Percentiles rank a stretch among this genome's conserved stretches.
Evolutionary conservation across 2,329 filamentous ascomycete species (phyloP).

Genomic region (Lasiodiplodia sp.): DNA sequence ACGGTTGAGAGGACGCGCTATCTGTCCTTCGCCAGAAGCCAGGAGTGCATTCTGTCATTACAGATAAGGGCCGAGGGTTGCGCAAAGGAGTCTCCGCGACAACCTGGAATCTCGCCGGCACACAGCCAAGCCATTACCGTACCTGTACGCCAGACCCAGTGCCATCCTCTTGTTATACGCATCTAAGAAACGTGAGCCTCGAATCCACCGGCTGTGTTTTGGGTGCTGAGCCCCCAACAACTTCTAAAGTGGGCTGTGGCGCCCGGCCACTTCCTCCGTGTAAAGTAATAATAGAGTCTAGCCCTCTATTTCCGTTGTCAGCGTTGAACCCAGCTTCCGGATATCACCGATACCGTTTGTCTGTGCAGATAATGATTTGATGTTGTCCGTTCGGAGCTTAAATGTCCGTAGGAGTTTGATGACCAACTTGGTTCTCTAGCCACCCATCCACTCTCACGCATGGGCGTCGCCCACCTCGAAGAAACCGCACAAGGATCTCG

Average conservation of each 20-base stretch:
- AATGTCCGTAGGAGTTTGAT: neutral
- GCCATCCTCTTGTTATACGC: neutral
- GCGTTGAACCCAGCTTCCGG: neutral
- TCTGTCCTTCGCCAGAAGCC: neutral
- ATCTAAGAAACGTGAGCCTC: neutral
- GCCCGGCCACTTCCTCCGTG: neutral
- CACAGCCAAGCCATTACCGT: neutral
- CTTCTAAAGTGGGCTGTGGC: conserved; percentile 19
- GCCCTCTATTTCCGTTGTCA: neutral
- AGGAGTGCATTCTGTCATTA: neutral
- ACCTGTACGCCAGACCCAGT: neutral
- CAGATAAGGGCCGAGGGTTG: neutral
- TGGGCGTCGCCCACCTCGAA: neutral
- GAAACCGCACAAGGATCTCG: neutral
- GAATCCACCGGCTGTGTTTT: neutral
- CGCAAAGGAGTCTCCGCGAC: conserved; percentile 1
- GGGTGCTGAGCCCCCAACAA: conserved; percentile 8
- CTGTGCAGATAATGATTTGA: neutral
- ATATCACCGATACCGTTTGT: neutral
- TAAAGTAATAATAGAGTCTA: neutral
- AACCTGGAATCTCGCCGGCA: neutral
- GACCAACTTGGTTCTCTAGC: neutral
- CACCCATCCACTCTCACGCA: neutral
- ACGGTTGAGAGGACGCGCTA: neutral
- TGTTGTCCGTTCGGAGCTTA: neutral